These are phyloP conservation scores for Butyriboletus loyo DNA, from an alignment of 768 basidiomycete species.

Conservation along the genomic window DNA sequence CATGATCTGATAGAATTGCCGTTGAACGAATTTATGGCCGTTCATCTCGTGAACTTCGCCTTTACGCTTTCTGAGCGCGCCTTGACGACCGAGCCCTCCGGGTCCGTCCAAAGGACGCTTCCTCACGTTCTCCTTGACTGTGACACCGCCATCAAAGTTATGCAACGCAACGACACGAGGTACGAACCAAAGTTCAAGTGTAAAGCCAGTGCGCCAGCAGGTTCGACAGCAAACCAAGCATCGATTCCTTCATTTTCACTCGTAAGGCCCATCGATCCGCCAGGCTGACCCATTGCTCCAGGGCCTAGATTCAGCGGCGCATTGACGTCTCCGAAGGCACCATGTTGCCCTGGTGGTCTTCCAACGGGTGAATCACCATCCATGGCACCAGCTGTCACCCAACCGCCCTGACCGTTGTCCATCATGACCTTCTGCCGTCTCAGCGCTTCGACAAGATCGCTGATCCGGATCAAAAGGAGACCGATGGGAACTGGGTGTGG, in stretches of 20 bases:
- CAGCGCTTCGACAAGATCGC: slow-evolving; percentile 90
- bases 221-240: slow-evolving; percentile 97
- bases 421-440: slow-evolving; percentile 87
- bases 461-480: slow-evolving; percentile 90
- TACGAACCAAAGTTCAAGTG: slow-evolving; percentile 88
- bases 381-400: slow-evolving; percentile 96
- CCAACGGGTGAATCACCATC: slow-evolving; percentile 52
- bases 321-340: slow-evolving; percentile 45
- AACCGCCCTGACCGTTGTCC: slow-evolving; percentile 84
- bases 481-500: slow-evolving; percentile 86
- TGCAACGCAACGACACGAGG: not conserved
- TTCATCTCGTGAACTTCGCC: slow-evolving; percentile 99
- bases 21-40: slow-evolving; percentile 95
- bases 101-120: slow-evolving; percentile 92
- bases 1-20: slow-evolving; percentile 98
- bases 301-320: slow-evolving; percentile 39
- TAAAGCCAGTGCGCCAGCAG: slow-evolving; percentile 88
- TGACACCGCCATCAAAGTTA: slow-evolving; percentile 3
- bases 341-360: slow-evolving; percentile 49
- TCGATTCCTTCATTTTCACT: slow-evolving; percentile 75
- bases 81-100: slow-evolving; percentile 93
- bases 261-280: slow-evolving; percentile 23
- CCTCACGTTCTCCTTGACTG: slow-evolving; percentile 97
- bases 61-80: slow-evolving; percentile 96
- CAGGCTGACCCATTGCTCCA: slow-evolving; percentile 26